These are phyloP conservation scores for Suillus luteus DNA, from an alignment of 768 basidiomycete genomes.

Conservation along the genomic window DNA sequence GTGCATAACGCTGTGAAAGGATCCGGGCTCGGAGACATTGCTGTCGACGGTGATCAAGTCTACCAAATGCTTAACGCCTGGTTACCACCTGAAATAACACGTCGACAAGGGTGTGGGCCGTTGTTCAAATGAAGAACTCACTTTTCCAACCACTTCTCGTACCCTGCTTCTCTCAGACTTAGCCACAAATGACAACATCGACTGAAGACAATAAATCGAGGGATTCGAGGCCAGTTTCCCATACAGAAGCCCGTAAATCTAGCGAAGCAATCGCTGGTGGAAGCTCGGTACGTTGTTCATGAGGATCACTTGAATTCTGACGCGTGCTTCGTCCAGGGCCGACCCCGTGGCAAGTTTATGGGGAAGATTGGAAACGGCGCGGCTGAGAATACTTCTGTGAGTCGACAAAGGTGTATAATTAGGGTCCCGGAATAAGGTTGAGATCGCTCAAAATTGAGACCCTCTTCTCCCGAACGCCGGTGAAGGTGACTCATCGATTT, in stretches of 20 bases:
- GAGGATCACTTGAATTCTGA: slow-evolving; percentile 1
- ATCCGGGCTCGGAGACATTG: too few relatives aligned
- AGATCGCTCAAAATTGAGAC: not conserved
- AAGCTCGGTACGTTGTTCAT: not conserved
- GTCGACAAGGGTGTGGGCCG: not conserved
- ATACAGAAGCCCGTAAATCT: not conserved
- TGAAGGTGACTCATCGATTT: not conserved
- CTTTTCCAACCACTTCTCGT: not conserved
- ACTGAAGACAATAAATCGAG: not conserved
- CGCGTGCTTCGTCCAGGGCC: not conserved
- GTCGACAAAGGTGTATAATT: not conserved
- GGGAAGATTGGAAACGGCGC: not conserved
- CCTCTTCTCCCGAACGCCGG: not conserved
- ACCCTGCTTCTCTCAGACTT: not conserved
- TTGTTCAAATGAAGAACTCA: not conserved
- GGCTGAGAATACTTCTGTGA: not conserved
- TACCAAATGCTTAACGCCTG: not conserved
- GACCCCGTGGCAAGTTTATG: not conserved
- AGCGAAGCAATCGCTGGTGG: not conserved
- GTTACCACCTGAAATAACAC: not conserved
- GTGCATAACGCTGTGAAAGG: too few relatives aligned
- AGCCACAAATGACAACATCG: not conserved
- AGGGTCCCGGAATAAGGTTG: not conserved
- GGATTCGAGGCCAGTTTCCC: not conserved
- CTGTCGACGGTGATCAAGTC: not conserved